Base-by-base conservation (phyloP, 371 early-diverging fungal species). In the Coemansia sp. region DNA sequence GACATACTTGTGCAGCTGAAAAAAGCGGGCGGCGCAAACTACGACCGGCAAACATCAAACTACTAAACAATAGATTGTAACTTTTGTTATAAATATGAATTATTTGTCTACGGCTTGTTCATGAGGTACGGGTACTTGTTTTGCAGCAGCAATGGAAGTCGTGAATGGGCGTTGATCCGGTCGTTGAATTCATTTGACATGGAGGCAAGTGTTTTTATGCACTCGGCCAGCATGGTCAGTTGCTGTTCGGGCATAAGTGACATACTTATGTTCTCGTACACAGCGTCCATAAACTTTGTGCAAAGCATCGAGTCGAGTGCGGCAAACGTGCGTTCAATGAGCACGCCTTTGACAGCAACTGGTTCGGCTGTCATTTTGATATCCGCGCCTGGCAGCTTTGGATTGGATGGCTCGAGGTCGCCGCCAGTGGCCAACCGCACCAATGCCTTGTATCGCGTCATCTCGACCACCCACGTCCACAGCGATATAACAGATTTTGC, bases 21-120 rank as follows among this genome's bases (percentile, higher is more conserved):
- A 65, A 85, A 84, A 69, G 90, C 90, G 57, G 86, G 86, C 59
- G 90, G 90, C 68, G 89, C 89, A 16, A 88, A 88, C 68, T 89
- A 88, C 67, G 88, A 89, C 81, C 75, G 89, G 69, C 86, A 85
- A 65, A 53, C 83, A 12, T 83, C 83, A 52, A 68, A 79, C 64
- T 85, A 84, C 70, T 85, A 42, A 37, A 14, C 3, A 21, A 21
- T 21, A 23, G 25, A 53, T 53, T 21, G 14, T 23, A 53, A 47
- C 18, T 9, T 37, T 37, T 37, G 37, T 37, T 37, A 37, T 37
- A 37, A 37, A 37, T 37, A 37, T 37, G 9, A 37, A 37, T 37
- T 37, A 37, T 37, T 2, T 37, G 37, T 54, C 28, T 54, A 54
- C 4, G 28, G 28, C 23, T 67, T 64, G 51, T 30, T 62, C 77